phyloP scores from a whole-genome alignment of 306 rosid species.

The Begonia peltatifolia region DNA sequence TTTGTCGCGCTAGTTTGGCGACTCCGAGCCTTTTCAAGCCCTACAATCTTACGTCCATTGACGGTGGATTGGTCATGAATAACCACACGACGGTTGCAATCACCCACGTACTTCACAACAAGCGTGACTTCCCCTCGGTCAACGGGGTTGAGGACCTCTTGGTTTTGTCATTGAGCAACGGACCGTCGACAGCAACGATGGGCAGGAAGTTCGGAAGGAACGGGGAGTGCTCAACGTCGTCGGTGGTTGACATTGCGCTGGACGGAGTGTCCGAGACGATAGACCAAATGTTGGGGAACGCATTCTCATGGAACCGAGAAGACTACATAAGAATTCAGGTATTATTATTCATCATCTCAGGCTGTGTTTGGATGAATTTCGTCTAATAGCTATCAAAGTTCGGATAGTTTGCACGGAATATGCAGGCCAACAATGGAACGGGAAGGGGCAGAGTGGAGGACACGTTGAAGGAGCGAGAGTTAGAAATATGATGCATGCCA shows the following conservation, averaged over 20 bases:
- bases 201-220: slow-evolving; percentile 16
- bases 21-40: slow-evolving; percentile 73
- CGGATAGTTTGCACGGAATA: neutral
- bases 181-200: slow-evolving; percentile 15
- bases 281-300: slow-evolving; percentile 89
- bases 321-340: slow-evolving; percentile 93
- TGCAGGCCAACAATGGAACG: slow-evolving; percentile 6
- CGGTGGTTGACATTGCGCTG: slow-evolving; percentile 66
- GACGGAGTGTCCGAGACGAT: slow-evolving; percentile 87
- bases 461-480: too few relatives aligned
- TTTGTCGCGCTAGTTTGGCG: slow-evolving; percentile 85
- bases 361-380: too few relatives aligned
- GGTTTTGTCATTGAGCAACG: slow-evolving; percentile 73
- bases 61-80: slow-evolving; percentile 94
- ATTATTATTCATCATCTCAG: neutral
- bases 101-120: slow-evolving; percentile 82
- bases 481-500: too few relatives aligned
- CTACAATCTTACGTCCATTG: slow-evolving; percentile 43
- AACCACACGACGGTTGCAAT: slow-evolving; percentile 87
- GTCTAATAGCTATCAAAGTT: neutral
- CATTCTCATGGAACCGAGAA: slow-evolving; percentile 72
- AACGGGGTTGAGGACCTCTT: slow-evolving; percentile 73
- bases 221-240: slow-evolving; percentile 37
- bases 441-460: too few relatives aligned
- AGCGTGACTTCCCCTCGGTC: slow-evolving; percentile 68